Evolutionary conservation across 805 yeast genomes (phyloP), one percentile per base, ranked within the genome.

Genomic region (Brettanomyces bruxellensis): DNA sequence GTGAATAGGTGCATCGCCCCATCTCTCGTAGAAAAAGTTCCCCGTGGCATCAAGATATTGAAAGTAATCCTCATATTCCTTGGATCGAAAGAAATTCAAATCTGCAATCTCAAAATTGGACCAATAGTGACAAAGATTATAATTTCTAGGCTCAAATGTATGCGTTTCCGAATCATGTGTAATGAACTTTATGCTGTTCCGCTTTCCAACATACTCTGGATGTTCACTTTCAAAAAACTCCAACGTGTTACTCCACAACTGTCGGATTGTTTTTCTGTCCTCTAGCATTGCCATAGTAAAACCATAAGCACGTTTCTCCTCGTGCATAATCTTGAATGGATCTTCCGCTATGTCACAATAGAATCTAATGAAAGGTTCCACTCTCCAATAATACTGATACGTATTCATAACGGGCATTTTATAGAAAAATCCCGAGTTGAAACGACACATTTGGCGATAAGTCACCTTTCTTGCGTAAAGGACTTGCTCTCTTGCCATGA

Each of bases 1-100:
- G 61, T 82, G 88, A 40, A 82, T 73, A 3, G 87, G 87, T 0
- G 88, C 88, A 62, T 82, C 88, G 25, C 88, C 88, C 88, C 88
- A 82, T 61, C 88, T 69, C 61, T 82, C 86, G 62, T 82, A 82
- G 63, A 79, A 82, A 63, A 82, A 81, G 40, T 84, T 83, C 25
- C 86, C 86, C 2, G 77, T 70, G 44, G 67, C 55, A 61, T 82
- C 88, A 49, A 82, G 67, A 49, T 66, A 56, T 34, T 79, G 71
- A 56, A 82, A 82, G 61, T 71, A 82, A 48, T 66, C 65, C 28
- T 58, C 54, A 61, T 82, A 82, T 18, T 74, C 76, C 43, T 73
- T 69, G n/a, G 70, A 53, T 53, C 84, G 61, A 75, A 78, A 81
- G 55, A 82, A 74, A 44, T 73, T 71, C 55, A 82, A 64, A 49